Percentiles rank a stretch among this genome's conserved stretches.
Evolutionary conservation across 2,329 filamentous ascomycete genomes (phyloP).

Genomic region (Paracoccidioides brasiliensis): DNA sequence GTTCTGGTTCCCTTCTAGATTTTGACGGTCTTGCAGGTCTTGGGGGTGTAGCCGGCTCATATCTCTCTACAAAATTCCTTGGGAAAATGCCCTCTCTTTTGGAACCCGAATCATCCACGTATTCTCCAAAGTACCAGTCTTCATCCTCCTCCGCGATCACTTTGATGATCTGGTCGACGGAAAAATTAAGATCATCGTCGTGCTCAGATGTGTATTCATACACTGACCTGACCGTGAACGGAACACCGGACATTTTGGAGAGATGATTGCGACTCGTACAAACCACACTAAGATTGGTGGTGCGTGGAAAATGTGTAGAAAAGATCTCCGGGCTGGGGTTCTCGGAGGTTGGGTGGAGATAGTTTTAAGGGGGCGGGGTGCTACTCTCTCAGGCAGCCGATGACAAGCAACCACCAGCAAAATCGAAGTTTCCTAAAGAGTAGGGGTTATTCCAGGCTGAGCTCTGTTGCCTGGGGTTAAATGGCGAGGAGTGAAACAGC

Average conservation of each 20-base stretch:
- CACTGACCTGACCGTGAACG: slow-evolving; percentile 90
- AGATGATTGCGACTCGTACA: slow-evolving; percentile 15
- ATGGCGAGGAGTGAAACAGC: neutral
- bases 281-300: slow-evolving; percentile 12
- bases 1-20: slow-evolving; percentile 48
- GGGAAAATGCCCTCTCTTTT: slow-evolving; percentile 83
- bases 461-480: neutral
- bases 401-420: neutral
- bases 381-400: neutral
- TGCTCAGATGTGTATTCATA: slow-evolving; percentile 90
- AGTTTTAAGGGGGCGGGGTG: neutral
- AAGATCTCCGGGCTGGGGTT: neutral
- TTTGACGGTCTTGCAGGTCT: slow-evolving; percentile 61
- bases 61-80: slow-evolving; percentile 93
- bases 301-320: neutral
- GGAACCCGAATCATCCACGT: slow-evolving; percentile 58
- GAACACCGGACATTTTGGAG: slow-evolving; percentile 51
- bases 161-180: slow-evolving; percentile 75
- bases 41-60: slow-evolving; percentile 80
- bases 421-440: neutral
- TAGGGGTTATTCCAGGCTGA: neutral
- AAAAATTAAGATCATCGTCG: slow-evolving; percentile 87
- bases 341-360: neutral
- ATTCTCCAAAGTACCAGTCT: slow-evolving; percentile 90
- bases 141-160: slow-evolving; percentile 85